Evolutionary conservation across 2,329 filamentous ascomycete genomes (phyloP).

Genomic region (Chaetomiaceae sp.): DNA sequence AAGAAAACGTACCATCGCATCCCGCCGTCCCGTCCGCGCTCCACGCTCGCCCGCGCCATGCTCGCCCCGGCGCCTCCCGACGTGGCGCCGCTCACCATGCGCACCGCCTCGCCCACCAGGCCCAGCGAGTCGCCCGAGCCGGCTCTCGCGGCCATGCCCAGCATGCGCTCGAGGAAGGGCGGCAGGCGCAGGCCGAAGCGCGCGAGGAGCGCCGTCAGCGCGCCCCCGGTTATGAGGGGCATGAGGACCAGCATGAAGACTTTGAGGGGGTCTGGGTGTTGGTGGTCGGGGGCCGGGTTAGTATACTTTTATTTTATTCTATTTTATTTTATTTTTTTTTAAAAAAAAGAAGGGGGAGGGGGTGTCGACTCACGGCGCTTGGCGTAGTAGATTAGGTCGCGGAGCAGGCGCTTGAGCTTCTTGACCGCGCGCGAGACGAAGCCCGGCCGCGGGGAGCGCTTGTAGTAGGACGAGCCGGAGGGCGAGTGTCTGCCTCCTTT

Average conservation of each 20-base stretch:
- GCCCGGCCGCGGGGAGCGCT: slow-evolving; percentile 73
- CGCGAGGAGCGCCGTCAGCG: slow-evolving; percentile 70
- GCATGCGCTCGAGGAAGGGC: slow-evolving; percentile 53
- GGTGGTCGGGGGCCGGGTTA: too few relatives aligned
- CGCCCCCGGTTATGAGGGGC: slow-evolving; percentile 80
- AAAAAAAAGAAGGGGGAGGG: too few relatives aligned
- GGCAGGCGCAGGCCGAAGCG: slow-evolving; percentile 78
- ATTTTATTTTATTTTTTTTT: too few relatives aligned
- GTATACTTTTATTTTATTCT: too few relatives aligned
- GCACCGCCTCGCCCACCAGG: slow-evolving; percentile 51
- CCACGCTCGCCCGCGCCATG: not conserved
- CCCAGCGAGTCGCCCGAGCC: slow-evolving; percentile 46
- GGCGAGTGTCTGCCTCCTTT: slow-evolving; percentile 46
- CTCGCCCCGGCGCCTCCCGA: slow-evolving; percentile 20
- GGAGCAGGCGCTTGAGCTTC: slow-evolving; percentile 73
- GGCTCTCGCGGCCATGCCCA: slow-evolving; percentile 50
- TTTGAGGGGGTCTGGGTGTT: slow-evolving; percentile 85
- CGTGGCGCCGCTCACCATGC: slow-evolving; percentile 40
- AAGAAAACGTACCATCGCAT: slow-evolving; percentile 36
- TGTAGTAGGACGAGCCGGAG: slow-evolving; percentile 64
- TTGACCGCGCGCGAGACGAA: slow-evolving; percentile 71
- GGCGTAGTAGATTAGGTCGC: slow-evolving; percentile 76
- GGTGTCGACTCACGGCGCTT: too few relatives aligned
- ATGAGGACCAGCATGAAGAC: slow-evolving; percentile 83
- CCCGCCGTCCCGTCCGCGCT: slow-evolving; percentile 26